Conservation (phyloP, 257 asterid species). For the Rauvolfia tetraphylla region DNA sequence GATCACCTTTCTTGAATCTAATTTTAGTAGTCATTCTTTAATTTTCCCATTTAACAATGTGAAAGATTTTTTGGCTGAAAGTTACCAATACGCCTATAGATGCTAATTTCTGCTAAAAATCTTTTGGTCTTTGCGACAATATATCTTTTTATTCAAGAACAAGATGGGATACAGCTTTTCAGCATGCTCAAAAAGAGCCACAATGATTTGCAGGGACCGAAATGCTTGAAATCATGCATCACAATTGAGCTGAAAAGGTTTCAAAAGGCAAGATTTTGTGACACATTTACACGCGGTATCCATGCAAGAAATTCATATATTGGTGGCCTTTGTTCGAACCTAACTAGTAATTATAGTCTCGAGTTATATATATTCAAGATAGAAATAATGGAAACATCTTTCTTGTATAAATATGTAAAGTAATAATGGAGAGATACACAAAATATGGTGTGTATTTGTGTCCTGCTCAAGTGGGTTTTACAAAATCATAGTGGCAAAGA, state of each 20-base stretch:
- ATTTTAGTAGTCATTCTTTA: too few relatives aligned
- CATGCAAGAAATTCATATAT: background rate
- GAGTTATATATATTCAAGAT: background rate
- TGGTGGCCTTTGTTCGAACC: too few relatives aligned
- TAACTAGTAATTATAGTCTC: too few relatives aligned
- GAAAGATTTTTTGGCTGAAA: too few relatives aligned
- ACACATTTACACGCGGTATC: background rate
- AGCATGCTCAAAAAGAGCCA: constrained; percentile 7
- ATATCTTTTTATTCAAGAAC: background rate
- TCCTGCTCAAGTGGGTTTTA: background rate
- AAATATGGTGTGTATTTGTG: background rate
- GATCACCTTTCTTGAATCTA: too few relatives aligned
- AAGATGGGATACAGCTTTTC: background rate
- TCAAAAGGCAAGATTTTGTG: background rate
- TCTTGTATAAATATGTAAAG: background rate
- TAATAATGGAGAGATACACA: background rate
- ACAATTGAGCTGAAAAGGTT: background rate
- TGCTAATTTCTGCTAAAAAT: too few relatives aligned
- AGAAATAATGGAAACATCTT: too few relatives aligned
- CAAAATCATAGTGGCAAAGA: background rate
- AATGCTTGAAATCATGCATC: background rate
- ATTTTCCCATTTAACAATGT: too few relatives aligned
- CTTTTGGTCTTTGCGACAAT: too few relatives aligned
- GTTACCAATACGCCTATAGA: too few relatives aligned
- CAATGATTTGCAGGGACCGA: background rate